phyloP scores from a whole-genome alignment of 2,329 filamentous ascomycete genomes.

The Nemania bipapillata region DNA sequence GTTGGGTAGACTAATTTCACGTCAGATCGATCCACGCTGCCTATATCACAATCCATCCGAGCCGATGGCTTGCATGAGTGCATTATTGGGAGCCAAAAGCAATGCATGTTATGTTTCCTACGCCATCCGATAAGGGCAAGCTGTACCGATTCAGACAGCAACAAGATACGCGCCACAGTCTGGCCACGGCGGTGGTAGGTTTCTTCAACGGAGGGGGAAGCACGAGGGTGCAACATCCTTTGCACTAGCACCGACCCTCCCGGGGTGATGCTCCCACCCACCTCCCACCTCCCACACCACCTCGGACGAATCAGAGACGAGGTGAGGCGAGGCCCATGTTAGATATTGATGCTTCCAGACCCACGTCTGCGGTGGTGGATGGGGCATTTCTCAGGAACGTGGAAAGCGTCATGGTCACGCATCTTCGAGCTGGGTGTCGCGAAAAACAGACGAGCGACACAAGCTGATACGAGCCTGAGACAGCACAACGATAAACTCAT shows the following conservation, averaged over 20 bases:
- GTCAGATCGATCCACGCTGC: background rate
- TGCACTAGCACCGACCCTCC: too few species aligned
- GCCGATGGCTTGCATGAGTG: background rate
- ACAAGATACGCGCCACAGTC: too few species aligned
- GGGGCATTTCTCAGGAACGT: background rate
- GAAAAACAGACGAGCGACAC: background rate
- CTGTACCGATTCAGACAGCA: background rate
- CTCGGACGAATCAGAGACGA: background rate
- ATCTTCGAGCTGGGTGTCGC: background rate
- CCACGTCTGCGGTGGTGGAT: background rate
- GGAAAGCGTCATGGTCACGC: background rate
- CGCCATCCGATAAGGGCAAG: background rate
- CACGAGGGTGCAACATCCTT: too few species aligned
- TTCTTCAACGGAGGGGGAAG: too few species aligned
- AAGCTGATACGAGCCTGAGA: background rate
- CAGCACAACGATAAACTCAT: background rate
- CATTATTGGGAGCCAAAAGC: background rate
- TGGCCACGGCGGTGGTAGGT: too few species aligned
- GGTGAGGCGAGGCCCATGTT: background rate
- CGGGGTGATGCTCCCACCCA: too few species aligned
- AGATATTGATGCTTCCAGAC: background rate
- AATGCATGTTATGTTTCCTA: background rate
- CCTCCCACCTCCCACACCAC: background rate
- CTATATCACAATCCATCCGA: background rate
- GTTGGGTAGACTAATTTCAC: background rate